phyloP scores from a whole-genome alignment of 768 basidiomycete species.

The Pleurotus giganteus region DNA sequence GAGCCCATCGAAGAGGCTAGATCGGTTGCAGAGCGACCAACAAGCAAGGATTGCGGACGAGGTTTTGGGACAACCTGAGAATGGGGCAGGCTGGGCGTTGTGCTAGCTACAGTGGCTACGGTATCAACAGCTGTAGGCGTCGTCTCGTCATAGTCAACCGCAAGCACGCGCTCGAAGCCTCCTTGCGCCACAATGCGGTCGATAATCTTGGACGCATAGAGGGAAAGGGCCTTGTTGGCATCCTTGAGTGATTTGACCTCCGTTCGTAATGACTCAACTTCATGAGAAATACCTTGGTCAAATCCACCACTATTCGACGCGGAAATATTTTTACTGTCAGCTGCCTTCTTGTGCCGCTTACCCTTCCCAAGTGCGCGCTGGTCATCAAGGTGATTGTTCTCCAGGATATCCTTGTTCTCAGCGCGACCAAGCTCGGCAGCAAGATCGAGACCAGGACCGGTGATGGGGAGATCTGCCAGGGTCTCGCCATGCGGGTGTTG shows the following conservation, averaged over 20 bases:
- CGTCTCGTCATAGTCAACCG: constrained; percentile 82
- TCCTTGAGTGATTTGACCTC: constrained; percentile 94
- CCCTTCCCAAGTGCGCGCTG: constrained; percentile 40
- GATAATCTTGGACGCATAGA: constrained; percentile 97
- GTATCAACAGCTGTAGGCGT: constrained; percentile 45
- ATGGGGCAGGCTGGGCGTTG: constrained; percentile 20
- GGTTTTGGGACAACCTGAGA: constrained; percentile 37
- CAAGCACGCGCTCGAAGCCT: constrained; percentile 94
- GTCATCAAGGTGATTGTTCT: constrained; percentile 50
- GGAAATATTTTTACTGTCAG: constrained; percentile 37
- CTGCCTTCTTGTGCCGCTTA: constrained; percentile 48
- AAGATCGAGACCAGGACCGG: constrained; percentile 85
- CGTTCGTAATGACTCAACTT: constrained; percentile 71
- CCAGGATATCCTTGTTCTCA: constrained; percentile 81
- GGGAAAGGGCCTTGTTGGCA: constrained; percentile 91
- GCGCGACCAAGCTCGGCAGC: constrained; percentile 91
- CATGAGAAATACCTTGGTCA: constrained; percentile 43
- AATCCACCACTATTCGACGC: constrained; percentile 33
- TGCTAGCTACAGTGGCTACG: constrained; percentile 25
- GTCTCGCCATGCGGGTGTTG: constrained; percentile 64
- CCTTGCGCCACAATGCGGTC: constrained; percentile 96
- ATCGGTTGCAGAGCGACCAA: constrained; percentile 39
- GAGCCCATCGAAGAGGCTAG: constrained; percentile 27
- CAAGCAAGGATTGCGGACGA: constrained; percentile 63
- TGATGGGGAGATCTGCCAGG: constrained; percentile 83